Conservation (phyloP, 495 filamentous ascomycete genomes). For the Penicillium roqueforti region DNA sequence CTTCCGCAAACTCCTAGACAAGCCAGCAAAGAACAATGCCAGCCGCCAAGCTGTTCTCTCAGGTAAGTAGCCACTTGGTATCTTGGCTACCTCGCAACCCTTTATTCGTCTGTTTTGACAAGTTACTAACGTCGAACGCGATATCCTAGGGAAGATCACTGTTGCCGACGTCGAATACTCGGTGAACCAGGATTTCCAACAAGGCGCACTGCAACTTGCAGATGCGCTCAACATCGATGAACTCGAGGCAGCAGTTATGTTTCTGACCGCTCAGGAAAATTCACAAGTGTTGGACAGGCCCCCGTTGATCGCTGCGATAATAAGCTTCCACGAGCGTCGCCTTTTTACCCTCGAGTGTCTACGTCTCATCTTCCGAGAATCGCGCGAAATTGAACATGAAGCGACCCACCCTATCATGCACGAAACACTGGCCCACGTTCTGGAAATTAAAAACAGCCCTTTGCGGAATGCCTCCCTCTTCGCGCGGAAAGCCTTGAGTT, state of each 20-base stretch:
- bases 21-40: constrained; percentile 62
- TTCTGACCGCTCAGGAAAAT: constrained; percentile 64
- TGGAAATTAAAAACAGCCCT: constrained; percentile 43
- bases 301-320: constrained; percentile 65
- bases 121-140: constrained; percentile 31
- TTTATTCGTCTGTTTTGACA: background rate
- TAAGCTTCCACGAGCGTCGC: constrained; percentile 79
- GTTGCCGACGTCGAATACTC: constrained; percentile 67
- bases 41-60: constrained; percentile 59
- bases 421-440: constrained; percentile 38
- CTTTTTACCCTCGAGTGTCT: constrained; percentile 77
- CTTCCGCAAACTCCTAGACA: constrained; percentile 74
- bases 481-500: constrained; percentile 62
- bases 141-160: constrained; percentile 59
- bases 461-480: constrained; percentile 50
- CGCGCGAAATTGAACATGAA: constrained; percentile 55
- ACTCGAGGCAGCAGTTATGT: constrained; percentile 68
- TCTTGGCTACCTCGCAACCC: background rate
- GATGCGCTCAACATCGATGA: constrained; percentile 90
- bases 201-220: constrained; percentile 70
- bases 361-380: constrained; percentile 65
- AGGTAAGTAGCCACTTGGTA: constrained; percentile 33
- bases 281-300: constrained; percentile 61
- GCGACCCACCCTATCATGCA: constrained; percentile 38
- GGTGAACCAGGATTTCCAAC: constrained; percentile 84